phyloP scores from a whole-genome alignment of 2,329 filamentous ascomycete species.

The Pestalotiopsis sp. region DNA sequence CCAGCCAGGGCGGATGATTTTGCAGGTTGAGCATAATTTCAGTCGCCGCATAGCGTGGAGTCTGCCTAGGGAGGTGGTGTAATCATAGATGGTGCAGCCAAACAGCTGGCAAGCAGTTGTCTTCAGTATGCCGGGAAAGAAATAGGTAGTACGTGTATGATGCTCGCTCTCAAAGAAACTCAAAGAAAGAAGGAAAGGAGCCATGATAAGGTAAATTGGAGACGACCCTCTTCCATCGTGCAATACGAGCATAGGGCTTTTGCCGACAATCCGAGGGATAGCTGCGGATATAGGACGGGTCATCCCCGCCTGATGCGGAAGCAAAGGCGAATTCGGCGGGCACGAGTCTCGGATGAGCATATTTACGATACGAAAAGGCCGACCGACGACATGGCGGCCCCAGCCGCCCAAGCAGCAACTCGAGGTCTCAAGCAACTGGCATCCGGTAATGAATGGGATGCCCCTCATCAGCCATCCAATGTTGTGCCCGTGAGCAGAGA shows the following conservation, averaged over 20 bases:
- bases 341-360: not conserved
- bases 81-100: too few species aligned
- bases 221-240: not conserved
- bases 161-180: too few species aligned
- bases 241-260: not conserved
- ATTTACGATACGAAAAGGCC: not conserved
- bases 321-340: not conserved
- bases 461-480: not conserved
- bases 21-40: too few species aligned
- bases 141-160: too few species aligned
- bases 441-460: not conserved
- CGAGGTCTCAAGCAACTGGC: not conserved
- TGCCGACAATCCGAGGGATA: not conserved
- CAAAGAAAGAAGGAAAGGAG: not conserved
- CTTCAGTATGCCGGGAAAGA: too few species aligned
- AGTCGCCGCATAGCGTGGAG: too few species aligned
- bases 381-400: not conserved
- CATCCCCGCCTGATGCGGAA: not conserved
- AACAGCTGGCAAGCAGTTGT: too few species aligned
- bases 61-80: too few species aligned
- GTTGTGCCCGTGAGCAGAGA: not conserved
- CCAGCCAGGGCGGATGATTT: too few species aligned
- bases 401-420: not conserved
- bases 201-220: not conserved
- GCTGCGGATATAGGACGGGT: not conserved